Evolutionary conservation across 208 protist species (phyloP), one percentile per base, ranked within the genome.

Genomic region (Wallacemonas sp.): DNA sequence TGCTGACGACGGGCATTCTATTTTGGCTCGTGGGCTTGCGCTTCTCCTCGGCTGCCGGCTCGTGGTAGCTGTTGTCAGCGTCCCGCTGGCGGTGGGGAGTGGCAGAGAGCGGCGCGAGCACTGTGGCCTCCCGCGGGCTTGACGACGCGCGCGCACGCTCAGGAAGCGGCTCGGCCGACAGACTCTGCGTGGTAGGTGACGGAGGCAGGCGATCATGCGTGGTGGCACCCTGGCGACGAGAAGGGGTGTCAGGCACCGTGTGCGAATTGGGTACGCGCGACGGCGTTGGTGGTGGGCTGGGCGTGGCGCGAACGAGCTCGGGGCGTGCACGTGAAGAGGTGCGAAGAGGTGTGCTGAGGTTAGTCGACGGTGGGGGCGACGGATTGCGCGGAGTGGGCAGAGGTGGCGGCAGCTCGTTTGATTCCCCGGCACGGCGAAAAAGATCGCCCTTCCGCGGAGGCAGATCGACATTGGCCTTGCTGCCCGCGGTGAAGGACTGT

Each of bases 391-490:
- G n/a, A n/a, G n/a, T n/a, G n/a, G n/a, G n/a, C n/a, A n/a, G n/a
- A n/a, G n/a, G 13, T 22, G 42, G 42, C 6, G 13, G 42, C 13
- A 54, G 46, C 19, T 54, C 46, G 19, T 54, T 54, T 8, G 27
- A 33, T n/a, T 54, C 46, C 19, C 46, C 46, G n/a, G 46, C 46
- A 54, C 46, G 46, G 46, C 46, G 46, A n/a, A 54, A 54, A 5
- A 54, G 27, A 19, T 54, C 46, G n/a, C 46, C 46, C n/a, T 54
- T 54, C 4, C 46, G 46, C 8, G 46, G 46, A 26, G 46, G 46
- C 8, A 54, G 27, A 19, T 54, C 46, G 24, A 54, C 46, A n/a
- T 54, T 54, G 8, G 10, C n/a, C 27, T 54, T 54, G 19, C 0
- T 32, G 8, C 12, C 8, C 46, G 19, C 8, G 17, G 13, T 19